phyloP scores from a whole-genome alignment of 148 eudicot genomes.

The Vaccinium darrowii region DNA sequence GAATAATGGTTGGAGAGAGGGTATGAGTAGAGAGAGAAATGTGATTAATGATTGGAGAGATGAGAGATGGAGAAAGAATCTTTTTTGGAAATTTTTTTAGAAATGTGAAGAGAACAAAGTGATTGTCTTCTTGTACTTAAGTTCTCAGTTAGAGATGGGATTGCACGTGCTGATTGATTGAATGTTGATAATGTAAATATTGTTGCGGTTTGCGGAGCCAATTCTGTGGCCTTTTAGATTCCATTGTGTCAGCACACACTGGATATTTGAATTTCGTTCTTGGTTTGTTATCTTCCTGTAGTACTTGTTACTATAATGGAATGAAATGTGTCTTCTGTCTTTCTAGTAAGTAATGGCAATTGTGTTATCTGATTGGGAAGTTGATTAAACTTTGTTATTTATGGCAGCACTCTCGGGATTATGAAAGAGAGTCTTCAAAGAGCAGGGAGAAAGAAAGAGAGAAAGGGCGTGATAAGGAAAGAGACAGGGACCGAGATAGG shows the following conservation, averaged over 20 bases:
- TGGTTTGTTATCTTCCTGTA: not conserved
- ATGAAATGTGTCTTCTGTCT: not conserved
- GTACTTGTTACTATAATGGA: not conserved
- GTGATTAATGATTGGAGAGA: too few relatives aligned
- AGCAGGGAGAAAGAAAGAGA: constrained; percentile 54
- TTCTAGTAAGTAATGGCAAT: not conserved
- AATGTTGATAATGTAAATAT: not conserved
- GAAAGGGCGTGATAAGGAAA: constrained; percentile 30
- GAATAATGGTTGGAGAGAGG: too few relatives aligned
- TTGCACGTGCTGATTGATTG: not conserved
- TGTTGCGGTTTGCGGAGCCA: not conserved
- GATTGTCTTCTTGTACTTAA: not conserved
- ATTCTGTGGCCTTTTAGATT: not conserved
- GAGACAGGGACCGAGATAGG: constrained; percentile 38
- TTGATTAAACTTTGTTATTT: not conserved
- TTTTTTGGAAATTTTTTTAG: too few relatives aligned
- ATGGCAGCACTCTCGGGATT: constrained; percentile 57
- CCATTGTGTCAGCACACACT: not conserved
- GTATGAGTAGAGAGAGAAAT: too few relatives aligned
- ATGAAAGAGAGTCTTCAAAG: constrained; percentile 56
- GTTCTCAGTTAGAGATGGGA: not conserved
- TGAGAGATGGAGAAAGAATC: too few relatives aligned
- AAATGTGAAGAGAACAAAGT: too few relatives aligned
- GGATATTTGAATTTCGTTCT: not conserved
- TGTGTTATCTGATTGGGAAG: not conserved